Conservation (phyloP, 352 stramenopile genomes). For the Phytophthora agathidicida region DNA sequence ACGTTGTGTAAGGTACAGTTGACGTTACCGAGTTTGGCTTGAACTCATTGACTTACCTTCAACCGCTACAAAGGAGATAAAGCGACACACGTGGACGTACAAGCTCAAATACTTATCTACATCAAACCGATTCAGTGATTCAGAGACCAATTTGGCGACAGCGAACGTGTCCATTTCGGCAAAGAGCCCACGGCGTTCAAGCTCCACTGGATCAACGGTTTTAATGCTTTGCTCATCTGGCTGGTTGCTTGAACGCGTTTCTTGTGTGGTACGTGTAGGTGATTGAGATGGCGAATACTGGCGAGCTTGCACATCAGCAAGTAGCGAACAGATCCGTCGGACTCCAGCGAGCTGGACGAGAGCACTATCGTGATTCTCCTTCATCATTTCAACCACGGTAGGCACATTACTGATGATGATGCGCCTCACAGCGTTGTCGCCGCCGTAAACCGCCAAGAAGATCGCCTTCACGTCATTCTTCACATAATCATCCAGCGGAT, state of each 20-base stretch:
- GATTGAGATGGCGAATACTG: slow-evolving; percentile 28
- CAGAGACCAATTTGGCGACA: slow-evolving; percentile 42
- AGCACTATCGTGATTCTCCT: slow-evolving; percentile 59
- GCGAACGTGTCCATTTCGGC: slow-evolving; percentile 48
- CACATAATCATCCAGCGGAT: slow-evolving; percentile 75
- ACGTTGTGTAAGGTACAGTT: no score
- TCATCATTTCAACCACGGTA: slow-evolving; percentile 67
- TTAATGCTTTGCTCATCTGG: slow-evolving; percentile 6
- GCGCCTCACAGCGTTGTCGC: slow-evolving; percentile 69
- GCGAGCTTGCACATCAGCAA: slow-evolving; percentile 37
- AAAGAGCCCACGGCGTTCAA: slow-evolving; percentile 39
- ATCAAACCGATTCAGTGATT: slow-evolving; percentile 56
- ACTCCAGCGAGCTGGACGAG: slow-evolving; percentile 67
- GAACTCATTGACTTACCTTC: slow-evolving; percentile 35
- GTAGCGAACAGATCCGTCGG: slow-evolving; percentile 55
- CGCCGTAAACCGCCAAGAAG: slow-evolving; percentile 69
- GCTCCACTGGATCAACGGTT: slow-evolving; percentile 6
- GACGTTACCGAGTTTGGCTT: no score
- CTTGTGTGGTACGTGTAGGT: slow-evolving; percentile 7
- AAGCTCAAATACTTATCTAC: slow-evolving; percentile 59
- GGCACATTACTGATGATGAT: slow-evolving; percentile 63
- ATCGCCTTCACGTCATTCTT: slow-evolving; percentile 80
- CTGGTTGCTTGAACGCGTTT: slow-evolving; percentile 6
- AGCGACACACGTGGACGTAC: slow-evolving; percentile 67
- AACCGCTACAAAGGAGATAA: slow-evolving; percentile 63